Evolutionary conservation across 2,329 filamentous ascomycete genomes (phyloP).

Genomic region (Exophiala bonariae): DNA sequence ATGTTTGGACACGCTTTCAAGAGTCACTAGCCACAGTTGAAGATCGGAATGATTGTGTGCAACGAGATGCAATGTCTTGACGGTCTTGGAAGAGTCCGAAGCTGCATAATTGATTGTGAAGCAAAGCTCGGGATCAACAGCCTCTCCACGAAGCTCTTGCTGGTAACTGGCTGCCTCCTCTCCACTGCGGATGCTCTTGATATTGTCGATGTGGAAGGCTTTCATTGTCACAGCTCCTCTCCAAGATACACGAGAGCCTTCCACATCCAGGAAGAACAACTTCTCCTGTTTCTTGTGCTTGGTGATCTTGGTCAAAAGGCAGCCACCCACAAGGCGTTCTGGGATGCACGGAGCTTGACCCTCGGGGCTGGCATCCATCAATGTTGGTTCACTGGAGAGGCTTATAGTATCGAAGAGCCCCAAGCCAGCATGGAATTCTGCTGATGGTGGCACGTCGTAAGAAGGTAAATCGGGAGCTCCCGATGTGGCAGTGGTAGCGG

Average conservation of each 20-base stretch:
- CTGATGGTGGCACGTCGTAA: conserved; percentile 10
- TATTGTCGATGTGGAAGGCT: conserved; percentile 90
- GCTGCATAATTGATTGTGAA: conserved; percentile 88
- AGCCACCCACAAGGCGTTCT: conserved; percentile 74
- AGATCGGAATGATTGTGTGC: conserved; percentile 72
- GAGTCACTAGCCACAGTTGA: conserved; percentile 76
- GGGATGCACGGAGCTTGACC: conserved; percentile 70
- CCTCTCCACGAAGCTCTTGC: conserved; percentile 73
- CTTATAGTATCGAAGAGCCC: conserved; percentile 41
- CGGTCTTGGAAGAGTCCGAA: conserved; percentile 70
- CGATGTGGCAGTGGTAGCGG: conserved; percentile 54
- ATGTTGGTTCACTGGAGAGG: conserved; percentile 39
- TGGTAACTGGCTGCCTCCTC: conserved; percentile 85
- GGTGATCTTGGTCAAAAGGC: conserved; percentile 76
- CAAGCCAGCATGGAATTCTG: conserved; percentile 16
- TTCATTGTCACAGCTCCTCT: conserved; percentile 76
- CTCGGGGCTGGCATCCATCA: conserved; percentile 36
- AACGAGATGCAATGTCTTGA: conserved; percentile 84
- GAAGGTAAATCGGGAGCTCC: conserved; percentile 14
- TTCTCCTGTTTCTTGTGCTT: conserved; percentile 76
- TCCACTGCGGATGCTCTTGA: conserved; percentile 83
- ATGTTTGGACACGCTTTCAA: conserved; percentile 81
- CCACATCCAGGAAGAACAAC: conserved; percentile 75
- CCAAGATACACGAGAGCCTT: conserved; percentile 86
- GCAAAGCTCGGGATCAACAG: conserved; percentile 69